phyloP scores from a whole-genome alignment of 2,329 filamentous ascomycete genomes.

The Chaetomium sp. region DNA sequence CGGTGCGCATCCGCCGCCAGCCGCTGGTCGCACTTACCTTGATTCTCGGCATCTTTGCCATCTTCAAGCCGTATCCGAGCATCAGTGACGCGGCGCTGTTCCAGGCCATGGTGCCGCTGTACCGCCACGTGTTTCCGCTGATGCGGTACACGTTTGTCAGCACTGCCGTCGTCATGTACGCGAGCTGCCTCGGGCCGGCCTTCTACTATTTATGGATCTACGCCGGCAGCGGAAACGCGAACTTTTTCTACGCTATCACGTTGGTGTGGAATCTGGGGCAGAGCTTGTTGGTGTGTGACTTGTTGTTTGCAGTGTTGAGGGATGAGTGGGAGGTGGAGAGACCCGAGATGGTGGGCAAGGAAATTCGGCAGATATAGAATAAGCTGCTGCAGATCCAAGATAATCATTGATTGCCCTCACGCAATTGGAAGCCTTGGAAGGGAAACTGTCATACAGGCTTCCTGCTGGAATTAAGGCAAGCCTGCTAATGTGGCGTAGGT shows the following conservation, averaged over 20 bases:
- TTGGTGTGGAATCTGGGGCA: conserved; percentile 95
- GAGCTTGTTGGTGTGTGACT: conserved; percentile 82
- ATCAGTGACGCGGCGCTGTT: conserved; percentile 88
- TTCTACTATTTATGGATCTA: conserved; percentile 99
- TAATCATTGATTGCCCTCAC: neutral
- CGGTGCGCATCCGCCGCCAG: conserved; percentile 78
- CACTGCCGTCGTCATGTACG: conserved; percentile 80
- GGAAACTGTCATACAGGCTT: no score
- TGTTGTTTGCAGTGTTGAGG: conserved; percentile 82
- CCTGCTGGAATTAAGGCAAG: no score
- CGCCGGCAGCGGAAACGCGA: conserved; percentile 94
- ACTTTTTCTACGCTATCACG: conserved; percentile 99
- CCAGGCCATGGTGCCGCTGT: conserved; percentile 78
- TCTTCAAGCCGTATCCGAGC: conserved; percentile 97
- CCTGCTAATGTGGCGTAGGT: no score
- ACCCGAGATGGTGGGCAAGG: conserved; percentile 86
- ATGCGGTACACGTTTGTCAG: conserved; percentile 94
- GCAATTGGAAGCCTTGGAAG: neutral
- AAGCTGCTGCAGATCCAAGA: neutral
- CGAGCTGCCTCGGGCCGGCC: conserved; percentile 83
- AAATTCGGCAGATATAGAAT: conserved; percentile 71
- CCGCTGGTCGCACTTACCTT: conserved; percentile 83
- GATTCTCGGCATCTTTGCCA: conserved; percentile 85
- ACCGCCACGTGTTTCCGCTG: conserved; percentile 87
- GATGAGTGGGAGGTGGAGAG: conserved; percentile 94